Percentiles rank a stretch among this genome's conserved stretches.
phyloP scores from a whole-genome alignment of 2,329 filamentous ascomycete genomes.

The Blastomyces silverae region DNA sequence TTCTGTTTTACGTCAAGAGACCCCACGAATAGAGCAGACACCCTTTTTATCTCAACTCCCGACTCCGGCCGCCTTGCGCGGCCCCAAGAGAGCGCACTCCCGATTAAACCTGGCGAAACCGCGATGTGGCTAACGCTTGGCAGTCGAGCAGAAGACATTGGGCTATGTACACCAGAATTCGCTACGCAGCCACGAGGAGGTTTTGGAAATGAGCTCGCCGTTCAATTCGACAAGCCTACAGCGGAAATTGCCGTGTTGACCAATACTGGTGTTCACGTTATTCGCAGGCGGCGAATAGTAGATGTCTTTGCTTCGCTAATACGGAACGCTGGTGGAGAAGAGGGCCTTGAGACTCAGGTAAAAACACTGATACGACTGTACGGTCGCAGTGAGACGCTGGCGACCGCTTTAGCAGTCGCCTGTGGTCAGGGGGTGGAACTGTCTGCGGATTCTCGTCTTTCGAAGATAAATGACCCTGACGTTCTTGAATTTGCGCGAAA shows the following conservation, averaged over 20 bases:
- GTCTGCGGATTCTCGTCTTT: constrained; percentile 61
- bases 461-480: constrained; percentile 69
- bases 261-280: constrained; percentile 79
- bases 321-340: constrained; percentile 60
- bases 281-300: constrained; percentile 75
- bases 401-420: constrained; percentile 85
- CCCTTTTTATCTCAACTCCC: constrained; percentile 76
- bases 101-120: constrained; percentile 64
- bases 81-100: constrained; percentile 46
- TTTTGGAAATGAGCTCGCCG: constrained; percentile 90
- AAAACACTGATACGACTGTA: constrained; percentile 79
- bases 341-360: constrained; percentile 73
- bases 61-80: constrained; percentile 77
- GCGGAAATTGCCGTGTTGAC: constrained; percentile 87
- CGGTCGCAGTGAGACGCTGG: constrained; percentile 79
- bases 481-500: constrained; percentile 79
- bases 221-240: constrained; percentile 81
- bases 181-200: constrained; percentile 62
- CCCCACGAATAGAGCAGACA: constrained; percentile 54
- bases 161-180: constrained; percentile 65
- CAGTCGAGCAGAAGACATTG: constrained; percentile 69
- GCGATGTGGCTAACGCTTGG: constrained; percentile 72
- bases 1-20: constrained; percentile 69
- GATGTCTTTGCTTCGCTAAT: constrained; percentile 86
- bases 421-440: constrained; percentile 88